A percentile compares a stretch with the other conserved stretches of the same genome.
Evolutionary conservation across 2,329 filamentous ascomycete species (phyloP).

Genomic region (Pseudocercospora macadamiae): DNA sequence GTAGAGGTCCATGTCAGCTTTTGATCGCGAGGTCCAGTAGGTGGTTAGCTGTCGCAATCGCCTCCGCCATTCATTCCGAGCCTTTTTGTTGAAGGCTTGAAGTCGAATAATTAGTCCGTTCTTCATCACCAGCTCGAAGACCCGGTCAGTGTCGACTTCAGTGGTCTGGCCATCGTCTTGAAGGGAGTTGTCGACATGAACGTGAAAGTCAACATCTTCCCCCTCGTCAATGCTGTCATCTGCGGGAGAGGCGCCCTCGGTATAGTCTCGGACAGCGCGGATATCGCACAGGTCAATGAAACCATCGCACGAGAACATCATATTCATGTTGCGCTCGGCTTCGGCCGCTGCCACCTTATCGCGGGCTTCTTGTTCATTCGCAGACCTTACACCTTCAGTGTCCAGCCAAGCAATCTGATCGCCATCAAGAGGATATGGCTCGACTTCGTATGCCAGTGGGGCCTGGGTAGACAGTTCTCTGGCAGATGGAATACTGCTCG

Average conservation of each 20-base stretch:
- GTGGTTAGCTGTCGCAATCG: constrained; percentile 59
- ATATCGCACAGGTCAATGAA: constrained; percentile 65
- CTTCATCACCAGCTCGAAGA: constrained; percentile 64
- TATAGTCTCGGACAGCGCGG: constrained; percentile 59
- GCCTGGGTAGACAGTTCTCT: constrained; percentile 58
- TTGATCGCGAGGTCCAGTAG: constrained; percentile 64
- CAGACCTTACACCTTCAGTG: constrained; percentile 36
- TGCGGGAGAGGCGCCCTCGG: constrained; percentile 54
- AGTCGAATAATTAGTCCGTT: constrained; percentile 65
- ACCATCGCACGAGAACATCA: constrained; percentile 63
- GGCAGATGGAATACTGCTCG: constrained; percentile 55
- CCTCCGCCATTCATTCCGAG: constrained; percentile 65
- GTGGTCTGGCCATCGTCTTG: constrained; percentile 57
- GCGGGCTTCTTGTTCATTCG: constrained; percentile 52
- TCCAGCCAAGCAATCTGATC: constrained; percentile 61
- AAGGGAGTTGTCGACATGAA: constrained; percentile 37
- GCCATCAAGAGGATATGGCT: constrained; percentile 60
- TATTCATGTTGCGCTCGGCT: constrained; percentile 60
- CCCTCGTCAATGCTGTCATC: constrained; percentile 57
- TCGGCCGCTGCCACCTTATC: constrained; percentile 65
- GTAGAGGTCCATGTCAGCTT: constrained; percentile 60
- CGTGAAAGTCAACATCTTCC: constrained; percentile 58
- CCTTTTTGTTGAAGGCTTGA: constrained; percentile 56
- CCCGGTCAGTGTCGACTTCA: constrained; percentile 59
- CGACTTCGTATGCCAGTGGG: constrained; percentile 64